phyloP scores from a whole-genome alignment of 1,139 yeast genomes.

The Zygoascus sp. region DNA sequence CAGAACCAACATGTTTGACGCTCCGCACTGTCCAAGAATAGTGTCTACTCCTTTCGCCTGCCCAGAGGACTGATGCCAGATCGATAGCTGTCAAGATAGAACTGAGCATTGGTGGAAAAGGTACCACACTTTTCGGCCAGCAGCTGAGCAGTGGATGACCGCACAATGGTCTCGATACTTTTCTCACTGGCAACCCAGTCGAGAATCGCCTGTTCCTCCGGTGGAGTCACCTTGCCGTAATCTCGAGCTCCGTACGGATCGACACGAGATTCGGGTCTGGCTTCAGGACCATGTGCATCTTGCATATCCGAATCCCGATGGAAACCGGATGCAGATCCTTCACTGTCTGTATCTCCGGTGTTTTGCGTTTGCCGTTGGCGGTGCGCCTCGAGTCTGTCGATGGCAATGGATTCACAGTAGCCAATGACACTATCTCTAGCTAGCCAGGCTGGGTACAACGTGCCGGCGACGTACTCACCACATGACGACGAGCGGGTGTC shows the following conservation, averaged over 20 bases:
- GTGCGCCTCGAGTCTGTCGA: slow-evolving; percentile 14
- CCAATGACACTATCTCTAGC: slow-evolving; percentile 31
- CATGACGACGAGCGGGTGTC: slow-evolving; percentile 28
- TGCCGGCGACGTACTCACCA: slow-evolving; percentile 23
- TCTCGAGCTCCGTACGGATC: slow-evolving; percentile 37
- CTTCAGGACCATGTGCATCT: not conserved
- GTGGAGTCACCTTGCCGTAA: slow-evolving; percentile 15
- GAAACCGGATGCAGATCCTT: no score
- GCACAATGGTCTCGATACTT: slow-evolving; percentile 31
- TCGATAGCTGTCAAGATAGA: slow-evolving; percentile 6
- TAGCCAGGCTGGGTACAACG: slow-evolving; percentile 34
- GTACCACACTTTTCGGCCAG: slow-evolving; percentile 30
- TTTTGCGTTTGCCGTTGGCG: no score
- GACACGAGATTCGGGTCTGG: slow-evolving; percentile 30
- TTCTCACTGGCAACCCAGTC: slow-evolving; percentile 31
- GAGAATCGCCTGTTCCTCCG: slow-evolving; percentile 24
- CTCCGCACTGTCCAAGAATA: no score
- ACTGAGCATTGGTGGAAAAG: slow-evolving; percentile 4
- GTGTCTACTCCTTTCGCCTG: not conserved
- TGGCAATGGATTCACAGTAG: slow-evolving; percentile 31
- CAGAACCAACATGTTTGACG: no score
- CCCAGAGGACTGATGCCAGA: not conserved
- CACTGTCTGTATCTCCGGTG: no score
- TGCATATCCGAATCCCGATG: no score
- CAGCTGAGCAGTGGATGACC: slow-evolving; percentile 27